Evolutionary conservation across 176 grass and related monocot species (phyloP), one percentile per base, ranked within the genome.

Genomic region (Triticum urartu): DNA sequence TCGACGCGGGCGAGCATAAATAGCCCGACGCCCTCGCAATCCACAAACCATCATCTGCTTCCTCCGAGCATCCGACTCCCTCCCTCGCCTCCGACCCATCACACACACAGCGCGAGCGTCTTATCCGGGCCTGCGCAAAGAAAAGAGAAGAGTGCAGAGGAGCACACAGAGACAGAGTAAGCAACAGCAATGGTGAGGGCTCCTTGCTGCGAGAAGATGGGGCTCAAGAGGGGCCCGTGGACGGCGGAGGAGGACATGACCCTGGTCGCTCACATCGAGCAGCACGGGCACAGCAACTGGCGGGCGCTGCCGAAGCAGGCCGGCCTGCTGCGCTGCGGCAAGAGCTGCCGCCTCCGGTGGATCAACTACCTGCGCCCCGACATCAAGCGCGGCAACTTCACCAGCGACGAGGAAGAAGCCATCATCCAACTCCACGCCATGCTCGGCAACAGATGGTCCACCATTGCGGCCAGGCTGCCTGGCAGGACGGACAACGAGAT

Each of bases 401-500:
- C 52, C 63, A 17, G 34, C 3, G 94, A 97, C 59, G 94, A 97
- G 75, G 94, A 97, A 69, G 94, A 94, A 68, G 85, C 87, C 72
- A 78, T 97, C 81, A 92, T 97, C 74, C 85, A 76, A 7, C 82
- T 97, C 71, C 94, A 97, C 80, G 33, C 83, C 70, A 74, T 84
- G 22, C 90, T 95, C 30, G 93, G 93, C 75, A 95, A 92, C 89
- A 86, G 94, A 79, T 95, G 94, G 94, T 95, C 94, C 6, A 62
- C 81, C 64, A 95, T 95, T 30, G 94, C 94, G 25, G 91, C 91
- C 75, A 88, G 83, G 64, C 83, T 95, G 80, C 94, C 94, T 10
- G 94, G 94, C 9, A 84, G 94, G 77, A 95, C 94, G 13, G 94
- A 95, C 89, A 95, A 93, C 73, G 94, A 95, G 87, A 95, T 95